Base-by-base conservation (phyloP, 2,329 filamentous ascomycete species). In the Lecanicillium sp. region DNA sequence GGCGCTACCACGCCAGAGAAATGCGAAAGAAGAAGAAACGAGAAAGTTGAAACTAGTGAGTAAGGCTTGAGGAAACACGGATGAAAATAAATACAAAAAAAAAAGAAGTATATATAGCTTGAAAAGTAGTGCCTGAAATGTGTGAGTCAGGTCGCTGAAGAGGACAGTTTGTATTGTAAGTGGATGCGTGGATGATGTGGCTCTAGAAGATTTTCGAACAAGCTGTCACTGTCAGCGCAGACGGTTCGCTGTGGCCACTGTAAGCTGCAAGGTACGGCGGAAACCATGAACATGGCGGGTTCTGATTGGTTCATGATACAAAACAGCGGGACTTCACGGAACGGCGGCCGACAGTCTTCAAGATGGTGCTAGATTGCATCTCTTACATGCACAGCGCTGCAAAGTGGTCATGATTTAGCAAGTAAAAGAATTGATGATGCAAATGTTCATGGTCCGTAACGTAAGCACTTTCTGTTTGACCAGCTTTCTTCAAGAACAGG, bases 141-240 rank as follows among this genome's bases (percentile, higher is more conserved):
- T 41, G 22, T 41, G 39, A 41, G 33, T 37, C 39, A 29, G 33
- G 32, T 27, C 15, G 11, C 18, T n/a, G 19, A 33, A 41, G 28
- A 41, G 39, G 39, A 41, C 39, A 41, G 29, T 29, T 29, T 40
- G 38, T 40, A 35, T n/a, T n/a, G n/a, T n/a, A n/a, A n/a, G n/a
- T n/a, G n/a, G n/a, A 11, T 25, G 13, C 12, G 14, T 40, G 19
- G 34, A 15, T 33, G 29, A 36, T 32, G 38, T 33, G 34, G 28
- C 38, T 25, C 22, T 33, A 37, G 34, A 41, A 41, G 30, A 29
- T 29, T 29, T 33, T 37, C 12, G 33, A 41, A 36, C 33, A 27
- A 15, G 13, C 9, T 2, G 37, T 29, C 22, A 14, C 9, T 30
- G 9, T 13, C 22, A n/a, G 38, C 17, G 20, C 38, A 40, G 33